phyloP scores from a whole-genome alignment of 345 rosid species.

The Syzygium aromaticum region DNA sequence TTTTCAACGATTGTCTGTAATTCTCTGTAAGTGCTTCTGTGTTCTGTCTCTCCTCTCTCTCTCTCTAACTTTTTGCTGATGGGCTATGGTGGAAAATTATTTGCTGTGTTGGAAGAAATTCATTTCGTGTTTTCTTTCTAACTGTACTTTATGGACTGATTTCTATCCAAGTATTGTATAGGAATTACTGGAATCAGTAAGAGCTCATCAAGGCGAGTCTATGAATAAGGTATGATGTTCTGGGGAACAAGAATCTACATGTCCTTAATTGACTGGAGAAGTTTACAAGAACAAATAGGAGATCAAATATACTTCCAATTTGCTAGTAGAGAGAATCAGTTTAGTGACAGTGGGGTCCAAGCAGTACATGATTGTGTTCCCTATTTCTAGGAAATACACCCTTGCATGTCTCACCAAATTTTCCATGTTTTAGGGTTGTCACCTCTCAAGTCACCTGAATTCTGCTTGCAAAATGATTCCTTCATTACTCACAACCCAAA shows the following conservation, averaged over 20 bases:
- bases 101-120: neutral
- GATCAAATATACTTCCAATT: neutral
- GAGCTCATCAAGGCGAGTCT: neutral
- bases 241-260: neutral
- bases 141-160: neutral
- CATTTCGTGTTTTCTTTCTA: neutral
- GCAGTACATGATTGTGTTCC: slow-evolving; percentile 1
- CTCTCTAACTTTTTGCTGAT: neutral
- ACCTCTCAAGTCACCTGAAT: neutral
- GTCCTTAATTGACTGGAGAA: neutral
- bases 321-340: neutral
- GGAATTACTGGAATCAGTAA: neutral
- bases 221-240: neutral
- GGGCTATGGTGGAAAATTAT: neutral
- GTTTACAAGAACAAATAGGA: neutral
- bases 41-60: neutral
- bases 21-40: neutral
- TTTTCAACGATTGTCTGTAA: neutral
- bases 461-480: neutral
- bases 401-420: neutral
- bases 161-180: neutral
- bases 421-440: neutral
- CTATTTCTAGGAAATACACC: neutral
- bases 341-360: neutral
- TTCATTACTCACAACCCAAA: neutral